phyloP scores from a whole-genome alignment of 1,284 basidiomycete species.

The Somion occarium region DNA sequence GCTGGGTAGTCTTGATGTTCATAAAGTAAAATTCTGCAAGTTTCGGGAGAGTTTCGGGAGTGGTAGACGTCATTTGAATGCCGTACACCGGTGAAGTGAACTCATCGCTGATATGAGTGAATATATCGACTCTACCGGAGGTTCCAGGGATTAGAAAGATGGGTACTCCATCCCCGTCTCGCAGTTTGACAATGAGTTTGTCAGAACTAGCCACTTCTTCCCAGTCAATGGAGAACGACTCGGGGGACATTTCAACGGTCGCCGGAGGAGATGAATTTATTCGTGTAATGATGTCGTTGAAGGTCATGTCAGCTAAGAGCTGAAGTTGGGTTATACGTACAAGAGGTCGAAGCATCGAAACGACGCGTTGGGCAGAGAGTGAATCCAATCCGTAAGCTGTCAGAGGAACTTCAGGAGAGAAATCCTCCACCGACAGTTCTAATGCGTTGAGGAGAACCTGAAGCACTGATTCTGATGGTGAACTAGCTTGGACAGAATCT shows the following conservation, averaged over 20 bases:
- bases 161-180: neutral
- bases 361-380: constrained; percentile 31
- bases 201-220: neutral
- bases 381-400: constrained; percentile 39
- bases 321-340: constrained; percentile 33
- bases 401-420: constrained; percentile 33
- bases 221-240: neutral
- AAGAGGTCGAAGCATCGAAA: constrained; percentile 27
- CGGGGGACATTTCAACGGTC: neutral
- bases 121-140: neutral
- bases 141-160: neutral
- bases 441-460: constrained; percentile 22
- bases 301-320: constrained; percentile 26
- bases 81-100: neutral
- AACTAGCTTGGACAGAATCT: constrained; percentile 1
- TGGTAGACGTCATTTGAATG: neutral
- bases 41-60: neutral
- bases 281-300: neutral
- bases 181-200: neutral
- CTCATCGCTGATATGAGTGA: neutral
- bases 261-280: neutral
- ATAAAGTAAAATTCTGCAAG: neutral
- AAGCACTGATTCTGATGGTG: constrained; percentile 6
- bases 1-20: neutral
- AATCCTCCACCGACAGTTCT: constrained; percentile 28